Conservation (phyloP, 257 asterid genomes). For the Linaria vulgaris region DNA sequence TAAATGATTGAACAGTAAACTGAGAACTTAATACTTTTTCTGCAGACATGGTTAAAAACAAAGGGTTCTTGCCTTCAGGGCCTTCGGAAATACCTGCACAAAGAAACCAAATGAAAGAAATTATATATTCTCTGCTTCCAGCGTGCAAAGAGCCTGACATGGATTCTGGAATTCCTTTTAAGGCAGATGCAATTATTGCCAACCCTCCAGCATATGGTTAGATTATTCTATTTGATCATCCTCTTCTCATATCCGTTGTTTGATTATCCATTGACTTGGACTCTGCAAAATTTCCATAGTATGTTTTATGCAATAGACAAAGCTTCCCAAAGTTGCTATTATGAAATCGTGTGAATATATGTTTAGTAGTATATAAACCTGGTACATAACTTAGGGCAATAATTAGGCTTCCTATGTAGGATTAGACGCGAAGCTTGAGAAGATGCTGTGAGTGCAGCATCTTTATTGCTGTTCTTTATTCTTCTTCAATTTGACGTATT, state of each 20-base stretch:
- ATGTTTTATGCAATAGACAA: no score
- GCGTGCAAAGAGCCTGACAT: constrained; percentile 89
- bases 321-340: no score
- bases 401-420: neutral
- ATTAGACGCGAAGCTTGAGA: neutral
- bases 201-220: constrained; percentile 34
- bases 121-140: constrained; percentile 75
- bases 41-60: constrained; percentile 96
- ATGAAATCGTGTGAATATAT: no score
- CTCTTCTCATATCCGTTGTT: neutral
- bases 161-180: constrained; percentile 81
- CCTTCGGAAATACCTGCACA: constrained; percentile 93
- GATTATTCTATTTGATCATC: neutral
- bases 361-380: no score
- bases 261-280: neutral
- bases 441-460: neutral
- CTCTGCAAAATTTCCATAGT: no score
- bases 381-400: no score
- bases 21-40: constrained; percentile 21
- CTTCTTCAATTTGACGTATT: no score
- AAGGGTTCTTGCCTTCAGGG: constrained; percentile 97
- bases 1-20: neutral
- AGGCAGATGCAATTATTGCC: constrained; percentile 93
- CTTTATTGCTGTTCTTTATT: no score
- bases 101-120: constrained; percentile 82